Base-by-base conservation (phyloP, 106 monocot species). In the Amphibolis antarctica region DNA sequence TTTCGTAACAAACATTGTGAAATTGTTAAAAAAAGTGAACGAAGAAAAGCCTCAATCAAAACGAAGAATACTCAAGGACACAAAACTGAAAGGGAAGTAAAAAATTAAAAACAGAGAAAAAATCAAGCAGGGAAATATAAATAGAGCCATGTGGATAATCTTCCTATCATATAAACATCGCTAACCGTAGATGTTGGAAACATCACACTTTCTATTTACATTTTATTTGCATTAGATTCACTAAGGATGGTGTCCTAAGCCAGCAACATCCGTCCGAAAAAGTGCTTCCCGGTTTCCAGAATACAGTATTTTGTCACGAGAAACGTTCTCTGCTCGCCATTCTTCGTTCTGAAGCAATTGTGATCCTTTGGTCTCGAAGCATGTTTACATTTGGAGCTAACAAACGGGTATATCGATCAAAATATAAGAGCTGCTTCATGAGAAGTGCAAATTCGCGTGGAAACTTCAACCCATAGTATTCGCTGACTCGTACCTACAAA, bases 401-500 rank as follows among this genome's bases (percentile, higher is more conserved):
- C 18, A 93, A 56, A 26, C 93, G 77, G 42, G 93, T 88, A 28
- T 93, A 93, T 5, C 93, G 88, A 60, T 93, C 93, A 52, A 93
- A 93, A 64, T 93, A 93, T 27, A 93, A 76, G 44, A 93, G 80
- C 48, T 93, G 93, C 74, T 93, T 93, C 71, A 93, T 80, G 12
- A 93, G 83, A 53, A 93, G 83, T 17, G 93, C 93, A 65, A 93
- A 93, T 45, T 93, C 93, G 9, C 88, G 82, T 21, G 93, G 93
- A 70, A 93, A 88, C 71, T 55, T 83, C 66, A 93, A 44, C 12
- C 93, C 93, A 56, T 93, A 93, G 1, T 88, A 93, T 70, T 93
- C 93, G 28, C 93, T 93, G 26, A 93, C 88, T 31, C 82, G 75
- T 21, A 88, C 83, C 93, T 93, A 88, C 43, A 62, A 67, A 14